phyloP scores from a whole-genome alignment of 306 rosid genomes.

The Phaseolus lunatus region DNA sequence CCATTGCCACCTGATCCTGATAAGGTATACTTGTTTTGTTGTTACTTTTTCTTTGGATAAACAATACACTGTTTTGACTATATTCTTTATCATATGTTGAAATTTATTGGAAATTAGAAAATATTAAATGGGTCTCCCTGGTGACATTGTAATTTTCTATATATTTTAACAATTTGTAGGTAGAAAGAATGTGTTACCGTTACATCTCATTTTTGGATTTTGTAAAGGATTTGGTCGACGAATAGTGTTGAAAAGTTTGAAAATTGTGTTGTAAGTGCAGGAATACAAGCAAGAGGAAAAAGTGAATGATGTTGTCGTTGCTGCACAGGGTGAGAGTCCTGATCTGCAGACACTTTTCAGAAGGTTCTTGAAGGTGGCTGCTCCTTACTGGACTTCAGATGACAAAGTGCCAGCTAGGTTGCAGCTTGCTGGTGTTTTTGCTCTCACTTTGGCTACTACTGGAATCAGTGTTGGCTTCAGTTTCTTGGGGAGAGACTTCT shows the following conservation, averaged over 20 bases:
- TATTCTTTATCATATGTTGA: neutral
- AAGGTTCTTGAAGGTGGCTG: slow-evolving; percentile 96
- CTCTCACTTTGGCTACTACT: slow-evolving; percentile 90
- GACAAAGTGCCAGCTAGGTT: slow-evolving; percentile 80
- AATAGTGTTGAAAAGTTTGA: slow-evolving; percentile 25
- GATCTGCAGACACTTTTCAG: slow-evolving; percentile 67
- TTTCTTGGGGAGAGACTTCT: slow-evolving; percentile 96
- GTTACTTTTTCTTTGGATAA: neutral
- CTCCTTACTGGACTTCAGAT: slow-evolving; percentile 87
- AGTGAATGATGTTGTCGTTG: slow-evolving; percentile 39
- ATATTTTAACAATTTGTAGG: neutral
- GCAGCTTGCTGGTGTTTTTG: slow-evolving; percentile 86
- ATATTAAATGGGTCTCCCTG: neutral
- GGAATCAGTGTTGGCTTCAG: slow-evolving; percentile 96
- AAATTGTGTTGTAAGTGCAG: slow-evolving; percentile 47
- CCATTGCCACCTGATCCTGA: slow-evolving; percentile 60
- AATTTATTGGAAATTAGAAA: neutral
- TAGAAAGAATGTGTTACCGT: neutral
- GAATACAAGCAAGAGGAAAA: slow-evolving; percentile 22
- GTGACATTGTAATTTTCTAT: neutral
- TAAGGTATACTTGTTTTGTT: slow-evolving; percentile 49
- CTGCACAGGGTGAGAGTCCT: slow-evolving; percentile 56
- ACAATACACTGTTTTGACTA: neutral
- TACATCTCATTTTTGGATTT: neutral
- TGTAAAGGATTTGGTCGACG: slow-evolving; percentile 12